Conservation (phyloP, 768 basidiomycete genomes). For the Leucosporidium creatinivorum region DNA sequence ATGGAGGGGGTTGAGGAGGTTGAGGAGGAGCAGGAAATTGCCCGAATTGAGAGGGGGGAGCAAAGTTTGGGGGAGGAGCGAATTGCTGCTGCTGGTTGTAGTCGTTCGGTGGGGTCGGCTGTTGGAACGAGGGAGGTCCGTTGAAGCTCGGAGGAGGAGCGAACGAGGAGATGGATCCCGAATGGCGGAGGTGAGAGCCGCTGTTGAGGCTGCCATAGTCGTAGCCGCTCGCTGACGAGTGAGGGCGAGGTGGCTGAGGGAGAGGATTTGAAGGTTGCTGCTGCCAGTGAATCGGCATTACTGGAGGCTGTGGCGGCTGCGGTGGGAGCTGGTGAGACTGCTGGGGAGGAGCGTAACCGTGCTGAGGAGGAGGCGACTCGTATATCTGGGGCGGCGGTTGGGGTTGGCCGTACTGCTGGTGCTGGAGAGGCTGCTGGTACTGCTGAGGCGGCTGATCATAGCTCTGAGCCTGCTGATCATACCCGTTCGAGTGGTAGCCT, state of each 20-base stretch:
- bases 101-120: not conserved
- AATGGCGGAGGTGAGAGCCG: no score
- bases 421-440: constrained; percentile 7
- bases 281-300: no score
- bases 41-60: not conserved
- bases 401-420: not conserved
- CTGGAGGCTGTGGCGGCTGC: no score
- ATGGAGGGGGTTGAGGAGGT: constrained; percentile 4
- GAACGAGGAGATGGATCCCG: no score
- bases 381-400: not conserved
- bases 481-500: not conserved
- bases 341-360: not conserved
- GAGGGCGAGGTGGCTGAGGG: no score
- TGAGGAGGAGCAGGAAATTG: constrained; percentile 6
- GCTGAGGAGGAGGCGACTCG: not conserved
- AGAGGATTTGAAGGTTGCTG: no score
- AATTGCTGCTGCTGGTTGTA: not conserved
- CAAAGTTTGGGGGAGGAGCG: not conserved
- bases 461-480: not conserved
- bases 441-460: not conserved
- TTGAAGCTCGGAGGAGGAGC: not conserved
- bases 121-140: not conserved
- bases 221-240: no score
- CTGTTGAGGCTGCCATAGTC: no score
- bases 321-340: not conserved